Conservation (phyloP, 2,329 filamentous ascomycete species). For the Ilyonectria sp. region DNA sequence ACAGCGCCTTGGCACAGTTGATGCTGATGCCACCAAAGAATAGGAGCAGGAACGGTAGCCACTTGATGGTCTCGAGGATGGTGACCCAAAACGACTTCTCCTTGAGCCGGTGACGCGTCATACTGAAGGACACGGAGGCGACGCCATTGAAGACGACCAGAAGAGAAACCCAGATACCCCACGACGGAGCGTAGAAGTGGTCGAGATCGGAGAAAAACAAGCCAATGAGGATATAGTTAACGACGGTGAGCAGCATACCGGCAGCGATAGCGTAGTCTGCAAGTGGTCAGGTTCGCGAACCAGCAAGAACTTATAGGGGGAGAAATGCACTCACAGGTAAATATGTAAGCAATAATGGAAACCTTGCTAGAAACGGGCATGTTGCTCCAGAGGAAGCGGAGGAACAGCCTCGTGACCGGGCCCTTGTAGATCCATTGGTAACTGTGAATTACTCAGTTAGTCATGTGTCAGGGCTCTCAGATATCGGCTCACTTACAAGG, state of each 20-base stretch:
- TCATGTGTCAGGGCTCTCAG: background rate
- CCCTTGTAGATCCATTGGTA: conserved; percentile 71
- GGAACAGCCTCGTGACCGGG: conserved; percentile 73
- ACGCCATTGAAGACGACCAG: conserved; percentile 47
- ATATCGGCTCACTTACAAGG: conserved; percentile 60
- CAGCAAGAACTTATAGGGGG: background rate
- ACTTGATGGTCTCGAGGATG: conserved; percentile 45
- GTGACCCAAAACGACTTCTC: conserved; percentile 48
- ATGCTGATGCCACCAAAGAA: conserved; percentile 51
- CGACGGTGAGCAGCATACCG: conserved; percentile 74
- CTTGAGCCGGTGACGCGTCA: conserved; percentile 47
- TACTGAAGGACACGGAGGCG: conserved; percentile 43
- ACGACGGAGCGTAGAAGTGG: conserved; percentile 78
- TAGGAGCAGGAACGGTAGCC: conserved; percentile 48
- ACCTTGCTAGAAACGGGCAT: conserved; percentile 77
- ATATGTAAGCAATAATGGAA: conserved; percentile 79
- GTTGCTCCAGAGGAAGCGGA: conserved; percentile 46
- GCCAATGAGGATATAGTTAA: conserved; percentile 81
- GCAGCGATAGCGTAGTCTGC: conserved; percentile 76
- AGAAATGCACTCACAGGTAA: conserved; percentile 62
- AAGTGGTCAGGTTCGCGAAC: background rate
- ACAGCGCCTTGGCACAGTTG: conserved; percentile 48
- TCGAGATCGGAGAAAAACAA: conserved; percentile 78
- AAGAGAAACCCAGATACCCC: conserved; percentile 71
- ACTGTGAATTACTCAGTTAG: conserved; percentile 12